Evolutionary conservation across 2,329 filamentous ascomycete genomes (phyloP).

Genomic region (Graphilbum ipis-grandicollis): DNA sequence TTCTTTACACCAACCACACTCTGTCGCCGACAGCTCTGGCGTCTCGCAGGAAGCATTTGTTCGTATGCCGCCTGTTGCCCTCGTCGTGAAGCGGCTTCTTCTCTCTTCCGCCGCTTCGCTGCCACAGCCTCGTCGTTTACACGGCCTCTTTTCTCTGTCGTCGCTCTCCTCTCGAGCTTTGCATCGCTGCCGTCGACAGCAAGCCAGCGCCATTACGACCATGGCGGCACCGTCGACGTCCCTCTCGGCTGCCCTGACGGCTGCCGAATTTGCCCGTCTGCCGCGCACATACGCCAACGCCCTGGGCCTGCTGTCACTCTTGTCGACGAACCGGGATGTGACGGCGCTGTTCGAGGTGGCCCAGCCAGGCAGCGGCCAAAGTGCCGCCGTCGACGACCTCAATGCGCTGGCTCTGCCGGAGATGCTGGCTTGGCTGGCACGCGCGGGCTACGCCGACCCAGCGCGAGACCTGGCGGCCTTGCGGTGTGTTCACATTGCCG

Average conservation of each 20-base stretch:
- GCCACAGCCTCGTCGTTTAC: too few species aligned
- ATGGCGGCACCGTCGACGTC: not conserved
- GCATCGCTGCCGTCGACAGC: not conserved
- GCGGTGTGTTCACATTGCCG: conserved; percentile 62
- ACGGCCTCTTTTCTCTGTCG: too few species aligned
- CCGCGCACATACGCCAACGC: conserved; percentile 43
- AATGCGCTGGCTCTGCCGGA: conserved; percentile 67
- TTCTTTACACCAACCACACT: too few species aligned
- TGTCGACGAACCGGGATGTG: conserved; percentile 64
- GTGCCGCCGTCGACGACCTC: too few species aligned
- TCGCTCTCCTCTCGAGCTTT: too few species aligned
- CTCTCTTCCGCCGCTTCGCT: too few species aligned
- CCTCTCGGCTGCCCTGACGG: not conserved
- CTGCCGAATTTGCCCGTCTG: conserved; percentile 8
- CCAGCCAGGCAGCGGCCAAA: conserved; percentile 28
- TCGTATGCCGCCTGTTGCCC: too few species aligned
- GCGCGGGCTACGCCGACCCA: conserved; percentile 49
- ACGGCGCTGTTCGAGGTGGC: conserved; percentile 28
- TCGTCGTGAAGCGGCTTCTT: too few species aligned
- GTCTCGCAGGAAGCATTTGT: too few species aligned
- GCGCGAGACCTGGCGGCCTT: conserved; percentile 22
- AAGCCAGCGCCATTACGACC: not conserved
- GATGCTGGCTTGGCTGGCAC: conserved; percentile 60
- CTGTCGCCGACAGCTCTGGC: too few species aligned
- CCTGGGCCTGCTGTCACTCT: conserved; percentile 53